Conservation (phyloP, 179 eudicot species). For the Vitellaria paradoxa region DNA sequence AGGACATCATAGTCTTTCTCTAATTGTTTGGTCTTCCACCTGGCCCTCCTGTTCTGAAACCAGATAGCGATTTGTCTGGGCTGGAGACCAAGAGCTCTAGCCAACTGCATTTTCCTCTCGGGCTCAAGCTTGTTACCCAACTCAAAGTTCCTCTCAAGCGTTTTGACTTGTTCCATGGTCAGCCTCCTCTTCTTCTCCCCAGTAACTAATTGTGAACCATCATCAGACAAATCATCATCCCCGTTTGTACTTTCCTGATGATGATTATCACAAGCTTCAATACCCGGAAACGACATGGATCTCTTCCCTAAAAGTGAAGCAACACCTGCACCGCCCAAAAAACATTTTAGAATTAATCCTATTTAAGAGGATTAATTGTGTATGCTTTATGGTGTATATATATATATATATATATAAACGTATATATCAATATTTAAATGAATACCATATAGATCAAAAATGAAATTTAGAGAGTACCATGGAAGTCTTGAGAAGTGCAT, state of each 20-base stretch:
- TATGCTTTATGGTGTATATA: too few species aligned
- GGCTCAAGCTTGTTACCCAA: conserved; percentile 90
- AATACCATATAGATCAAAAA: too few species aligned
- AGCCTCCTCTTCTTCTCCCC: conserved; percentile 89
- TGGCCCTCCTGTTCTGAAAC: conserved; percentile 91
- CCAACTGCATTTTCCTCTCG: conserved; percentile 86
- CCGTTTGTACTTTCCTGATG: conserved; percentile 28
- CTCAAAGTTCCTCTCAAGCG: conserved; percentile 87
- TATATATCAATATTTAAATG: too few species aligned
- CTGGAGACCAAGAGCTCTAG: conserved; percentile 81
- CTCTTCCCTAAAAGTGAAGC: conserved; percentile 78
- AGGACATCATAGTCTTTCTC: conserved; percentile 84
- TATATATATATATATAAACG: too few species aligned
- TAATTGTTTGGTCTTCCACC: conserved; percentile 92
- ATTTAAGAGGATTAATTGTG: too few species aligned
- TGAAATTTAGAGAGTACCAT: conserved; percentile 40
- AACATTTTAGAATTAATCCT: background rate
- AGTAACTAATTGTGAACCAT: conserved; percentile 53
- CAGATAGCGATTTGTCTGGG: conserved; percentile 92
- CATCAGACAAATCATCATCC: conserved; percentile 81
- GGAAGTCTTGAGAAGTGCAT: conserved; percentile 71
- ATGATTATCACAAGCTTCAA: conserved; percentile 36
- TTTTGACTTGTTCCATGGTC: conserved; percentile 86
- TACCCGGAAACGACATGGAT: conserved; percentile 75
- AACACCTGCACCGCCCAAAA: conserved; percentile 28